Base-by-base conservation (phyloP, 169 alveolate genomes). In the Cystoisospora suis region DNA sequence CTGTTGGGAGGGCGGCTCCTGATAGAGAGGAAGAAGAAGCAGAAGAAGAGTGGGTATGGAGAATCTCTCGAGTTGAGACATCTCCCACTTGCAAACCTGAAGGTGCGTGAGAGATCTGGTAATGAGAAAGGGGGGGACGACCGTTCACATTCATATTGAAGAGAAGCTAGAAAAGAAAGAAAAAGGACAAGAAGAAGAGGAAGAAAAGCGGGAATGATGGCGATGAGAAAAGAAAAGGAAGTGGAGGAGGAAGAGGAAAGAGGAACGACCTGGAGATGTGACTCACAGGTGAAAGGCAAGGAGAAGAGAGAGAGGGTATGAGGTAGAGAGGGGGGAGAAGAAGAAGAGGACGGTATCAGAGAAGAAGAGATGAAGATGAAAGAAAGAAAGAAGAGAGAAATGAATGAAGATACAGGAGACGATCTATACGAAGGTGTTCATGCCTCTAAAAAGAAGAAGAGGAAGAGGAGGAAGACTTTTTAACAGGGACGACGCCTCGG, bases 401-500 rank as follows among this genome's bases (percentile, higher is more conserved):
- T 27, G 72, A 2, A 3, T 7, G 72, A 58, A 7, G 72, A 2
- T 3, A 2, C 3, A 9, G 29, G n/a, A 58, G 9, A 15, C 65
- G 65, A 53, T 36, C 40, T 4, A 34, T 7, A 9, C 5, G 29
- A 34, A 9, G 29, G 72, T 1, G 40, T 3, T 9, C 12, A 9
- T 1, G 72, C 15, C 72, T 2, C 77, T 7, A 44, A 23, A 20
- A 65, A 20, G 29, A 9, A 59, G 75, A 44, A 23, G 42, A 65
- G 36, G 29, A 9, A 59, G 75, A 23, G n/a, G 45, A 65, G 77
- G 7, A 44, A 5, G 12, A 5, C 77, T 42, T n/a, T 45, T 27
- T n/a, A 29, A 34, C 59, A 2, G 86, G 86, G 34, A 77, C 83
- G 3, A 72, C 83, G 38, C 56, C 83, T 29, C 83, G 83, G 53